A percentile compares a stretch with the other conserved stretches of the same genome.
phyloP scores from a whole-genome alignment of 139 green algal genomes.

The Chlamydomonas schloesseri region DNA sequence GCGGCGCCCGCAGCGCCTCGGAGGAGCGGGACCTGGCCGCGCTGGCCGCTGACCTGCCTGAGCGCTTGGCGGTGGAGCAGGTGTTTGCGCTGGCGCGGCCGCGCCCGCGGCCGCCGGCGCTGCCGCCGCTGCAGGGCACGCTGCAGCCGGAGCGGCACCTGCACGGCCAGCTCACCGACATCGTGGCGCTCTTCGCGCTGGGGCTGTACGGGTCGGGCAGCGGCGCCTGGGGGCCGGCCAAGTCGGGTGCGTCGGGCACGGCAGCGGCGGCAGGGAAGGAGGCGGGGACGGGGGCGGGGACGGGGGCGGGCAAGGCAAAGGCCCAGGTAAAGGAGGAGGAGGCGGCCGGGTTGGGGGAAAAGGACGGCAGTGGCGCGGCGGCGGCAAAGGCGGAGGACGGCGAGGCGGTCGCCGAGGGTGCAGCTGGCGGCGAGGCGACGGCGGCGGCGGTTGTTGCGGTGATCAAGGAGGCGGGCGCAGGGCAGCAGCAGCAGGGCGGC shows the following conservation, averaged over 20 bases:
- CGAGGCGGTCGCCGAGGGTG: no score
- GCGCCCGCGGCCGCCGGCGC: neutral
- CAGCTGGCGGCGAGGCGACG: no score
- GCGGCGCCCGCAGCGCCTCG: neutral
- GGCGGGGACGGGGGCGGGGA: neutral
- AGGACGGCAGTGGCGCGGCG: no score
- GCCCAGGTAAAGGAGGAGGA: neutral
- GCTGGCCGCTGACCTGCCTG: slow-evolving; percentile 5
- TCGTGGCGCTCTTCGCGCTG: slow-evolving; percentile 40
- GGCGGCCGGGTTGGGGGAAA: no score
- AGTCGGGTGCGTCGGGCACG: neutral
- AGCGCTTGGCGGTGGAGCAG: slow-evolving; percentile 45
- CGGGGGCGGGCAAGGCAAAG: neutral
- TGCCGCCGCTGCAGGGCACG: slow-evolving; percentile 18
- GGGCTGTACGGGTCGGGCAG: slow-evolving; percentile 43
- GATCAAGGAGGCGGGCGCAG: no score
- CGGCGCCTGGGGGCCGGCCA: neutral
- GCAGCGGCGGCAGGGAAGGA: neutral
- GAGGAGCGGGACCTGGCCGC: neutral
- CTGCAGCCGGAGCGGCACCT: neutral
- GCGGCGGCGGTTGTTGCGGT: no score
- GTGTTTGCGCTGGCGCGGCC: slow-evolving; percentile 47
- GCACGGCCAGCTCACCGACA: slow-evolving; percentile 42
- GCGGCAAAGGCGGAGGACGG: no score
- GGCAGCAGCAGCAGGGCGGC: no score